A percentile compares a stretch with the other conserved stretches of the same genome.
phyloP scores from a whole-genome alignment of 1,284 basidiomycete genomes.

The Kwoniella shivajii region DNA sequence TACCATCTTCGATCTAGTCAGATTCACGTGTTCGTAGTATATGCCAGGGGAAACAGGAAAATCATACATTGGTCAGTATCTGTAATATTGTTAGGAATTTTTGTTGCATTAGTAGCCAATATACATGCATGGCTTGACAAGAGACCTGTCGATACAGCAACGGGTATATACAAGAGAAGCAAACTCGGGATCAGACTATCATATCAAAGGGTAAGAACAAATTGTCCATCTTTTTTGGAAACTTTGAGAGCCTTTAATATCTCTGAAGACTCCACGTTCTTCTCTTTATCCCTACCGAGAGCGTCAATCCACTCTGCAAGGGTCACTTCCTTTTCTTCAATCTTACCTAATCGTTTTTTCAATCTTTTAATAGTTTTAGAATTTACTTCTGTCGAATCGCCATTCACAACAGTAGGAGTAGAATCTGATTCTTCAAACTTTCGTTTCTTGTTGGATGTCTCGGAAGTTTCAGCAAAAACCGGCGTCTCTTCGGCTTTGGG shows the following conservation, averaged over 20 bases:
- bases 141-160: too few species aligned
- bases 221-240: slow-evolving; percentile 33
- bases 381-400: slow-evolving; percentile 13
- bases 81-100: neutral
- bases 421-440: slow-evolving; percentile 29
- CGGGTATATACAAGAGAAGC: neutral
- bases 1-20: neutral
- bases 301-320: slow-evolving; percentile 27
- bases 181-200: neutral
- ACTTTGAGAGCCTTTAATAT: slow-evolving; percentile 38
- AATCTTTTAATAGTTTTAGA: slow-evolving; percentile 44
- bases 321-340: slow-evolving; percentile 24
- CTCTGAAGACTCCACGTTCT: slow-evolving; percentile 30
- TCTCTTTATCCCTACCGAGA: slow-evolving; percentile 35
- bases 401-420: slow-evolving; percentile 1
- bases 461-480: neutral
- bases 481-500: slow-evolving; percentile 37
- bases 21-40: too few species aligned
- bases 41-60: neutral
- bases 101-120: slow-evolving; percentile 25
- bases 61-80: neutral
- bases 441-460: slow-evolving; percentile 42
- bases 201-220: slow-evolving; percentile 32
- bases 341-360: slow-evolving; percentile 42
- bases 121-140: slow-evolving; percentile 32